A percentile compares a stretch with the other conserved stretches of the same genome.
phyloP scores from a whole-genome alignment of 805 yeast species.

The Myxozyma neotropica region DNA sequence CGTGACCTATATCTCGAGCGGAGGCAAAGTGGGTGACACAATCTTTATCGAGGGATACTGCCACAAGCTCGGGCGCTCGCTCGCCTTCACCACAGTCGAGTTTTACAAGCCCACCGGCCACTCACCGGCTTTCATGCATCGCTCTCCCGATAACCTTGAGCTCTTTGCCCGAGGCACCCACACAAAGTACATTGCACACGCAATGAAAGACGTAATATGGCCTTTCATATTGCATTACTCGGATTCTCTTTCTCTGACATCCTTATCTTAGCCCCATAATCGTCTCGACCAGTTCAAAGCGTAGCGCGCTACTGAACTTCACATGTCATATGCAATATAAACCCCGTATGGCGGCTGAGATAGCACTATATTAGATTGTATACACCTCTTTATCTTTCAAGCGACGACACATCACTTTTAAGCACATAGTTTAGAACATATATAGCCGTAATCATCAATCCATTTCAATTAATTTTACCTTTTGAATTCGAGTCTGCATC shows the following conservation, averaged over 20 bases:
- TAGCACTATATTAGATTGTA: too few species aligned
- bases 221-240: not conserved
- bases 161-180: constrained; percentile 49
- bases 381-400: too few species aligned
- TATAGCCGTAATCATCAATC: not conserved
- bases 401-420: not conserved
- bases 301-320: too few species aligned
- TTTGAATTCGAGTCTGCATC: too few species aligned
- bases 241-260: not conserved
- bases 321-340: too few species aligned
- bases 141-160: constrained; percentile 9
- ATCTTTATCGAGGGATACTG: constrained; percentile 39
- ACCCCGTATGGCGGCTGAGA: too few species aligned
- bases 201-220: constrained; percentile 43
- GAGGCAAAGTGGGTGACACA: constrained; percentile 43
- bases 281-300: constrained; percentile 17
- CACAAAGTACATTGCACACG: constrained; percentile 47
- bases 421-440: not conserved
- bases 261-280: constrained; percentile 15
- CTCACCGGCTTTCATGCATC: constrained; percentile 8
- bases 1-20: constrained; percentile 45
- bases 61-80: constrained; percentile 45
- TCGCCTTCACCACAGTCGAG: constrained; percentile 48
- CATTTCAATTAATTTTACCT: too few species aligned
- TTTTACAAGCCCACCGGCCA: constrained; percentile 36